A percentile compares a stretch with the other conserved stretches of the same genome.
phyloP scores from a whole-genome alignment of 768 basidiomycete genomes.

The Russula olivacea region DNA sequence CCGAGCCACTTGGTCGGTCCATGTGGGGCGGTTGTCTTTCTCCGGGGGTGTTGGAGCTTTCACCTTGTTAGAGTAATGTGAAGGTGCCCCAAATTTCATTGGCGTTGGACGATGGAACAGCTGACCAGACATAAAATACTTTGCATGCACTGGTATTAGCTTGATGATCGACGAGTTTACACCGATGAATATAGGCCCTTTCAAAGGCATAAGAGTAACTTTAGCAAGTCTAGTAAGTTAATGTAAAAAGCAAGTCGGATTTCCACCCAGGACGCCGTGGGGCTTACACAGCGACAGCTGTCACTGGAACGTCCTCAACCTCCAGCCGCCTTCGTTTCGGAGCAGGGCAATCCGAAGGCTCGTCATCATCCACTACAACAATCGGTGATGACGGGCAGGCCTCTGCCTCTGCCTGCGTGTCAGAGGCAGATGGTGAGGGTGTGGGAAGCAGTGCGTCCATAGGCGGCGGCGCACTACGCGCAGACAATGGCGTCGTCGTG shows the following conservation, averaged over 20 bases:
- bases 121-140: constrained; percentile 3
- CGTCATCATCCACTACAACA: constrained; percentile 55
- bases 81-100: background rate
- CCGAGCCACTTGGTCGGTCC: background rate
- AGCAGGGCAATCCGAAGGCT: constrained; percentile 43
- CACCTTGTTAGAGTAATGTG: background rate
- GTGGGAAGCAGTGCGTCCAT: constrained; percentile 31
- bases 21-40: background rate
- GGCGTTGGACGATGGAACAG: background rate
- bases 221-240: constrained; percentile 11
- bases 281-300: constrained; percentile 12
- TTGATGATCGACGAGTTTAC: background rate
- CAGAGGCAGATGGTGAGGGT: constrained; percentile 29
- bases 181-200: constrained; percentile 4
- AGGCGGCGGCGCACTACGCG: constrained; percentile 17
- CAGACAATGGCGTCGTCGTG: constrained; percentile 18
- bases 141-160: constrained; percentile 11
- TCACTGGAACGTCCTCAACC: constrained; percentile 10
- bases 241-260: background rate
- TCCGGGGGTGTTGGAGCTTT: background rate
- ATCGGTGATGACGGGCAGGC: constrained; percentile 46
- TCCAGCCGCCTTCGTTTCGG: constrained; percentile 48
- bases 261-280: background rate
- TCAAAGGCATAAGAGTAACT: background rate
- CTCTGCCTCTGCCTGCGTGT: constrained; percentile 26